Evolutionary conservation across 805 yeast species (phyloP), one percentile per base, ranked within the genome.

Genomic region (Spathaspora passalidarum): DNA sequence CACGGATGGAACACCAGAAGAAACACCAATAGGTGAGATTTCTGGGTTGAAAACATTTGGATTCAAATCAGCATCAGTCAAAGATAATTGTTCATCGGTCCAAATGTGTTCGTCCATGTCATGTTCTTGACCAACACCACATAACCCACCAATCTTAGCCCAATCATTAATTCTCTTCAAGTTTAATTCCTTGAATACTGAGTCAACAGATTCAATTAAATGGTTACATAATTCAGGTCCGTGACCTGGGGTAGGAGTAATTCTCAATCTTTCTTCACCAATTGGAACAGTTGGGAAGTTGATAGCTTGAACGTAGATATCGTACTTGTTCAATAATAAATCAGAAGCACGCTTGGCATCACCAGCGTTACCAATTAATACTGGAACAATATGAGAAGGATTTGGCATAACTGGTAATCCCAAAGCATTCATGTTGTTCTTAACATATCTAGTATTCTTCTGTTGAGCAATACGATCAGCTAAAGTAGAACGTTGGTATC

Each of bases 211-310:
- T 9, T 71, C 79, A 45, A 94, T 76, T 56, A 94, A 78, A 53
- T 81, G 76, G 62, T 90, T 88, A 44, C 92, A 78, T 42, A 88
- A 75, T 47, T 84, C 87, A 48, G 81, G 76, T 16, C 82, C 79
- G 65, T 94, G 99, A 45, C 97, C 97, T 32, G 99, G 99, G 36
- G 99, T 91, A 46, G 99, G 98, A n/a, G 99, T 94, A 62, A 94
- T 82, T 71, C 99, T 84, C 59, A 94, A 80, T 65, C 99, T 84
- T 73, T 94, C 99, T 54, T 90, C 85, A 49, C 99, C 99, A 55
- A 86, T 82, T 16, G 97, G 85, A 49, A 94, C 99, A 19, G 99
- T 94, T 50, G 99, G 99, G 82, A 86, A 94, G 73, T 94, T 94
- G 66, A 94, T 94, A 40, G 98, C 97, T 73, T 94, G 99, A 39